phyloP scores from a whole-genome alignment of 139 green algal genomes.

The Chlamydomonas applanata region DNA sequence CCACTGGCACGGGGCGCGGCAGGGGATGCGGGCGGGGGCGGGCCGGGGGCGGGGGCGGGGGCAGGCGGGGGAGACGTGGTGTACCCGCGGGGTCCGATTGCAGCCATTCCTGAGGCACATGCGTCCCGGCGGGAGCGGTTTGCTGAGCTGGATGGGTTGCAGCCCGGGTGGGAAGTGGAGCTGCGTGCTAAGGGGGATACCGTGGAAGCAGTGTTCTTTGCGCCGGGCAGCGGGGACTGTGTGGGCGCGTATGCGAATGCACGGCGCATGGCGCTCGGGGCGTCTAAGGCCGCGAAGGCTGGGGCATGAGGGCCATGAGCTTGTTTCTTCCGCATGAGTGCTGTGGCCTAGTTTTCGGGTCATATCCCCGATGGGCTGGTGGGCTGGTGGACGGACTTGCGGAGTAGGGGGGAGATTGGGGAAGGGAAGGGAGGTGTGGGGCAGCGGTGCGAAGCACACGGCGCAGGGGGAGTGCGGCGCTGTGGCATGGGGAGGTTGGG shows the following conservation, averaged over 20 bases:
- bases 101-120: conserved; percentile 70
- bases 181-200: conserved; percentile 58
- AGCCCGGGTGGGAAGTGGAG: conserved; percentile 72
- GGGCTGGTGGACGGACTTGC: too few relatives aligned
- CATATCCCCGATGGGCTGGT: too few relatives aligned
- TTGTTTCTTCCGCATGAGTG: too few relatives aligned
- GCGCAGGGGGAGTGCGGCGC: too few relatives aligned
- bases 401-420: too few relatives aligned
- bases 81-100: conserved; percentile 65
- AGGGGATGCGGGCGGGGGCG: neutral
- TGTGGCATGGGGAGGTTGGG: too few relatives aligned
- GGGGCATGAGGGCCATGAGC: too few relatives aligned
- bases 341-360: too few relatives aligned
- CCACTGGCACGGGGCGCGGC: neutral
- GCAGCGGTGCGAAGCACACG: too few relatives aligned
- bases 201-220: conserved; percentile 84
- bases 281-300: conserved; percentile 37
- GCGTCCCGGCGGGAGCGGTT: conserved; percentile 77
- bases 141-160: conserved; percentile 78
- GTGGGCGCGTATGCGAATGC: conserved; percentile 74
- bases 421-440: too few relatives aligned
- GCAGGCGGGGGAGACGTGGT: conserved; percentile 37
- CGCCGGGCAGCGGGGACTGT: conserved; percentile 51
- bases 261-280: conserved; percentile 62
- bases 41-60: neutral